Base-by-base conservation (phyloP, 768 basidiomycete genomes). In the Boletus reticuloceps region DNA sequence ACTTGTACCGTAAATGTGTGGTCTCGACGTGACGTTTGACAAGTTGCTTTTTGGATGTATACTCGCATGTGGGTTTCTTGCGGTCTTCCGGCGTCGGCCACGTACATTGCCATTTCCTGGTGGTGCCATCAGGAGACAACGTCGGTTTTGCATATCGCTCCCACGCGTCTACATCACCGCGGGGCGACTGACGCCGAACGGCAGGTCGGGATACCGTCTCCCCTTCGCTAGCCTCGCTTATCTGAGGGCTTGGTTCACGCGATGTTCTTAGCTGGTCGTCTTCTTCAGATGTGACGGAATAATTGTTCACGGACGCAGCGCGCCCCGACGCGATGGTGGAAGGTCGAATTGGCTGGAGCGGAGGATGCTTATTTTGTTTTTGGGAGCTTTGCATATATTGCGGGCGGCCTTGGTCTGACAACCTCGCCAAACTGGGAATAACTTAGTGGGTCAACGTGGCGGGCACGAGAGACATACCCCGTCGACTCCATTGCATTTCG, bases 1-100 rank as follows among this genome's bases (percentile, higher is more conserved):
- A 83, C 86, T 81, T 83, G 60, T 81, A 75, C 48, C 79, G 75
- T 44, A 88, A 65, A 64, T 88, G 86, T 14, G 79, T 81, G 10
- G 81, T 80, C 67, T 84, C 78, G 45, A 88, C 76, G 66, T 88
- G 86, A 27, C 86, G 77, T 67, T 86, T 86, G 54, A 88, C 82
- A 41, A 85, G 75, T 64, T 86, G 85, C 67, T 83, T 85, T 64
- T 83, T 82, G 25, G 78, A 73, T 34, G 66, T 64, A 57, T 81
- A 81, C 20, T 71, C 65, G 58, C 80, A 82, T 43, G 60, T 63
- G 36, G 63, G 63, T 31, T 63, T 66, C 49, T 66, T 66, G 58
- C 55, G 73, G 51, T 66, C 70, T 53, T 62, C 64, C 44, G 69
- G 65, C 14, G 72, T 71, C 43, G 67, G 60, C 77, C 77, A 79